Base-by-base conservation (phyloP, 768 basidiomycete species). In the Phaffia tasmanica region DNA sequence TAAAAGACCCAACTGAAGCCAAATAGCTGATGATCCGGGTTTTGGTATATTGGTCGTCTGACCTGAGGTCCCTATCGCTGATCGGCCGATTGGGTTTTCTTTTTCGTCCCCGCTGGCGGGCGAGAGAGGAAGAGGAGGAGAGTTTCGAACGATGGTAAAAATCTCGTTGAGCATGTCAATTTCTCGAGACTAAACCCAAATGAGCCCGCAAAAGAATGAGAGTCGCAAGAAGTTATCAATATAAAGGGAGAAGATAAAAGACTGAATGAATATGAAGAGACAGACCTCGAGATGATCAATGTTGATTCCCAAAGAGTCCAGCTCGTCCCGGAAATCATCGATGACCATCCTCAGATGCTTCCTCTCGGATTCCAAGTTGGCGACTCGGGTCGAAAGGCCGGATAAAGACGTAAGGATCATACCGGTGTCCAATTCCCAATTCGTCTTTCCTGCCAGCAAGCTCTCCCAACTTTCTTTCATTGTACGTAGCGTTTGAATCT, bases 371-470 rank as follows among this genome's bases (percentile, higher is more conserved):
- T 69, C 67, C 46, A 69, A 59, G 51, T 63, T 63, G 56, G 61
- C 67, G 35, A 69, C 61, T 9, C 67, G 47, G 2, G 62, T 59
- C 21, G 67, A 69, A 0, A 69, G 57, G 21, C 62, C 67, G 9
- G 67, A 69, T 23, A 69, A 57, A 16, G 67, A 49, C 5, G 67
- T 60, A n/a, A 69, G 57, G 42, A 69, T 64, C 67, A 64, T 57
- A 25, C 67, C 67, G 1, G 54, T 51, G 51, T 63, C 62, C 32
- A 60, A 14, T 62, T 69, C 67, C 15, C 30, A 51, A 23, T 49
- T 30, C 21, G 55, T 59, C 50, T 58, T 50, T 21, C 67, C 67
- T 27, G 47, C 19, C 54, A 69, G 27, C 4, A 57, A 57, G 42
- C 50, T 63, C 25, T 69, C 53, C 54, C 62, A 63, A 4, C 47